Base-by-base conservation (phyloP, 176 grass and related monocot species). In the Oryza punctata region DNA sequence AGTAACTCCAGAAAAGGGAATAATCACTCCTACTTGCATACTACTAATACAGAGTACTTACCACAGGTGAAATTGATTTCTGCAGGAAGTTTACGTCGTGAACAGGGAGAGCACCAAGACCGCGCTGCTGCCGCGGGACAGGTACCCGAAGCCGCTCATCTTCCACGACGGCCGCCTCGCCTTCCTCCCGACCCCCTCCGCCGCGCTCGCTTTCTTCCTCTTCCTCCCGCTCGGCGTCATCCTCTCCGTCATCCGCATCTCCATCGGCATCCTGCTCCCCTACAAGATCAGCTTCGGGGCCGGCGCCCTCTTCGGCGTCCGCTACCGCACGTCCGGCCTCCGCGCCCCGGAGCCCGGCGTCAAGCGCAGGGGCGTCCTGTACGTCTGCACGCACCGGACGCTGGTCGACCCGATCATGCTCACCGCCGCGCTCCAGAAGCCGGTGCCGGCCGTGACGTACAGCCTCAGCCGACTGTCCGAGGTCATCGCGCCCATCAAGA, bases 141-240 rank as follows among this genome's bases (percentile, higher is more conserved):
- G 73, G 70, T 98, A 93, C 87, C 96, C 93, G 21, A 98, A 92
- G 86, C 96, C 89, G 28, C 73, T 98, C 61, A 90, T 98, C 68
- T 98, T 98, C 88, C 96, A 98, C 69, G 96, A 98, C 82, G 93
- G 96, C 12, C 90, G 93, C 16, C 87, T 98, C 0, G 96, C 89
- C 2, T 90, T 98, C 76, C 80, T 98, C 14, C 96, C 96, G 1
- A 92, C 80, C 12, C 87, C 93, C 11, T 60, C 82, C 12, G 80
- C 87, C n/a, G 86, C 24, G 57, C 77, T 95, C 14, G 78, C 93
- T 14, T 84, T 95, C 68, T 90, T 98, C 73, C 80, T 95, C 15
- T 95, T 91, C 80, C 69, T 98, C 1, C 93, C 96, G 9, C 83
- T 98, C 26, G 93, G 91, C 1, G 4, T 95, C 37, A 47, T 84